Evolutionary conservation across 2,329 filamentous ascomycete genomes (phyloP).

Genomic region (Magnaporthales sp.): DNA sequence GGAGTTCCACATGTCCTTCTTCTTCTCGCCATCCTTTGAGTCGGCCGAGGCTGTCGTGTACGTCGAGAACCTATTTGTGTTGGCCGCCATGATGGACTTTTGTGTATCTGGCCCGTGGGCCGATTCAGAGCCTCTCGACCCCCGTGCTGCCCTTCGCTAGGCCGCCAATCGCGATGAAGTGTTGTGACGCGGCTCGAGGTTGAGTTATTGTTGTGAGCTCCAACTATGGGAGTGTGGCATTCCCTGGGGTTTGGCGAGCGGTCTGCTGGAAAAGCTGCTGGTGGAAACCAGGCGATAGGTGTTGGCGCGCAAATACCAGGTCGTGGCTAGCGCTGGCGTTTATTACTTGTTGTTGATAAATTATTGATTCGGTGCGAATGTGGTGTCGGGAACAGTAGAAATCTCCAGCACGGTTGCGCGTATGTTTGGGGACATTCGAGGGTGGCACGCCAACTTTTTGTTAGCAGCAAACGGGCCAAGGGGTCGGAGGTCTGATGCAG

Average conservation of each 20-base stretch:
- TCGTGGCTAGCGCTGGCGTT: background rate
- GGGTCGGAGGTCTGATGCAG: background rate
- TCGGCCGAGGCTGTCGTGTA: constrained; percentile 48
- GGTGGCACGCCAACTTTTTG: background rate
- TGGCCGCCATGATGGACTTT: constrained; percentile 14
- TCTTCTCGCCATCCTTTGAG: constrained; percentile 57
- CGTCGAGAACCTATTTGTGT: constrained; percentile 47
- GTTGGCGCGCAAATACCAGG: background rate
- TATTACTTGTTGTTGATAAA: background rate
- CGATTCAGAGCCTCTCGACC: background rate
- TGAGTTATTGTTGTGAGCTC: background rate
- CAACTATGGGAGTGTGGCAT: background rate
- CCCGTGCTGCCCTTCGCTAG: background rate
- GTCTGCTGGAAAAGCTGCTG: background rate
- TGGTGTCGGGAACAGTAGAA: background rate
- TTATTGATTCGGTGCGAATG: background rate
- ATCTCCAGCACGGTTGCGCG: background rate
- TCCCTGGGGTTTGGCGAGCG: background rate
- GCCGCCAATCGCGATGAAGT: background rate
- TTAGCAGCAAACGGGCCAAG: background rate
- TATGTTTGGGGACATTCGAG: background rate
- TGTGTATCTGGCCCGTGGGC: background rate
- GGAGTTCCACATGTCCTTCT: constrained; percentile 88
- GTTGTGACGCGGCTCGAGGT: background rate
- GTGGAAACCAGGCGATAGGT: background rate